These are phyloP conservation scores for Grosmannia penicillata DNA, from an alignment of 2,329 filamentous ascomycete genomes.

Conservation along the genomic window DNA sequence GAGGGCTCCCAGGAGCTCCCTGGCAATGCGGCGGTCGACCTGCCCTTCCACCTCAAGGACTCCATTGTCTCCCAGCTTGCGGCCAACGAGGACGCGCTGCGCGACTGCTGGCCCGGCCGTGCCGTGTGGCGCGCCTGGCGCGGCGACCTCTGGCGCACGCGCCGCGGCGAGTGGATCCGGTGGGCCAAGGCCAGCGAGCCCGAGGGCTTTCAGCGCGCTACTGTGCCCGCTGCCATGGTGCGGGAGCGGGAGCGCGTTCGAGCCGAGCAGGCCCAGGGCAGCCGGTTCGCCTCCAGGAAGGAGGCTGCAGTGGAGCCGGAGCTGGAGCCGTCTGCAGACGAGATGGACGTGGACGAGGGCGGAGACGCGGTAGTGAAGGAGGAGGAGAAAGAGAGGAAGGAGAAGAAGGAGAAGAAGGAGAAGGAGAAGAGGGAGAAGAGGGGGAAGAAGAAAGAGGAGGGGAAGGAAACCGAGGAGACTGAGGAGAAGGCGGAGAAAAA, in stretches of 20 bases:
- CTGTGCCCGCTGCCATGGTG: slow-evolving; percentile 17
- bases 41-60: slow-evolving; percentile 45
- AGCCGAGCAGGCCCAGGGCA: neutral
- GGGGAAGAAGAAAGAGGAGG: neutral
- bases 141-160: slow-evolving; percentile 41
- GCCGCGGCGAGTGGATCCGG: slow-evolving; percentile 37
- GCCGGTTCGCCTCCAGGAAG: neutral
- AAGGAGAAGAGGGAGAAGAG: neutral
- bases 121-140: slow-evolving; percentile 44
- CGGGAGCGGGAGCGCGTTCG: neutral
- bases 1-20: too few species aligned
- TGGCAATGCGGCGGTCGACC: neutral
- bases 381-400: slow-evolving; percentile 2
- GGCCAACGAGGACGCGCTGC: slow-evolving; percentile 30
- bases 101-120: slow-evolving; percentile 38
- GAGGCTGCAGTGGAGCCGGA: neutral
- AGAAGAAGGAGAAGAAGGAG: slow-evolving; percentile 1
- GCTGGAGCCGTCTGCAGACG: neutral
- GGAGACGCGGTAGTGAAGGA: neutral
- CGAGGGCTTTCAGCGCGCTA: slow-evolving; percentile 18
- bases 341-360: neutral
- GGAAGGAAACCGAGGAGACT: slow-evolving; percentile 1
- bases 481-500: slow-evolving; percentile 1
- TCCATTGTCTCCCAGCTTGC: slow-evolving; percentile 34
- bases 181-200: slow-evolving; percentile 39